These are phyloP conservation scores for Fusarium udum DNA, from an alignment of 2,329 filamentous ascomycete species.

Conservation along the genomic window DNA sequence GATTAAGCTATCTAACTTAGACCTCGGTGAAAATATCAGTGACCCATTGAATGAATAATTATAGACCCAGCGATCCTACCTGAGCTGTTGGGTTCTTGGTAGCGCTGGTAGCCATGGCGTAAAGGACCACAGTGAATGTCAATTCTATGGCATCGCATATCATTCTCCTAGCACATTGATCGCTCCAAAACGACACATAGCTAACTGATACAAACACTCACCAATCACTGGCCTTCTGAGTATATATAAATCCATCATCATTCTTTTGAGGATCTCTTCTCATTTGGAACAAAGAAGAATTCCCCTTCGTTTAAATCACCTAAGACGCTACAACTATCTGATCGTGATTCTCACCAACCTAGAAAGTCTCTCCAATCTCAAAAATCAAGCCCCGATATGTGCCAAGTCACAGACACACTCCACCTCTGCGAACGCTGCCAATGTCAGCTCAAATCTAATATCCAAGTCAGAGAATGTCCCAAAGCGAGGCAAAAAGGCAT, in stretches of 20 bases:
- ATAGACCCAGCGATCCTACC: neutral
- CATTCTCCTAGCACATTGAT: no score
- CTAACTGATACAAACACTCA: accelerated
- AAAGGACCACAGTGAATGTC: no score
- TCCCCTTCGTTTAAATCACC: no score
- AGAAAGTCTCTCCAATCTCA: neutral
- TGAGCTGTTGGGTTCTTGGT: neutral
- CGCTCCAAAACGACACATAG: accelerated
- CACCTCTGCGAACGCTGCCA: neutral
- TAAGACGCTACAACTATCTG: neutral
- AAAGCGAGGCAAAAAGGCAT: neutral
- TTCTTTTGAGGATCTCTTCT: neutral
- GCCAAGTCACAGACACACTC: neutral
- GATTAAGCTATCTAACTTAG: accelerated
- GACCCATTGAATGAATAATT: no score
- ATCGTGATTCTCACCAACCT: no score
- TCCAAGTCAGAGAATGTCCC: neutral
- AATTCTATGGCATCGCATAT: no score
- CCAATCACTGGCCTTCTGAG: accelerated
- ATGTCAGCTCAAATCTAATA: neutral
- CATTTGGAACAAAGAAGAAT: accelerated
- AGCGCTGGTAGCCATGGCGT: accelerated
- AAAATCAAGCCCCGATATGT: neutral
- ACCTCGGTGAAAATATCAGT: accelerated
- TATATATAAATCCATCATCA: neutral